Base-by-base conservation (phyloP, 2,329 filamentous ascomycete species). In the Phialocephala sp. region DNA sequence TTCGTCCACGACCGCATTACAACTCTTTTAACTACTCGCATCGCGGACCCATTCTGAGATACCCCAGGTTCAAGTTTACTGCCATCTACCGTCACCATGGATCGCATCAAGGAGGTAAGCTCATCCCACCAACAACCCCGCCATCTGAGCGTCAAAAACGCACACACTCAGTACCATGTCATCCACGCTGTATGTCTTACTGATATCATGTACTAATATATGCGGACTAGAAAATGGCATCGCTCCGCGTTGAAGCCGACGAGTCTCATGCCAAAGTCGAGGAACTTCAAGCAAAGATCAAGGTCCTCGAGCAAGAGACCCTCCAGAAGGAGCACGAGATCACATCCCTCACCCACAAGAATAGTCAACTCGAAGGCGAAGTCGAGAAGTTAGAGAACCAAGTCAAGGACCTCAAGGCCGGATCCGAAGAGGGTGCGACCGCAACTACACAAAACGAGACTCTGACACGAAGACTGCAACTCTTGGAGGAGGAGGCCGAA, bases 401-500 rank as follows among this genome's bases (percentile, higher is more conserved):
- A 75, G 86, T 97, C 80, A 92, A 93, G 83, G 92, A 96, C 73
- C 87, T 90, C 80, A 99, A 99, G 88, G 90, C 90, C 78, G 84
- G 89, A 71, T 92, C 92, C 77, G 91, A 91, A 78, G 91, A 94
- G 81, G 91, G 91, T 78, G 83, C 88, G 80, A 85, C 92, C 83
- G 88, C 93, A 79, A 91, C 92, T 78, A 92, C 90, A 78, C 92
- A 97, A 82, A 95, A 94, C 81, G 95, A 99, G 84, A 87, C 90
- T 75, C 86, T 99, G 73, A 91, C 93, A 84, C 88, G 95, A 82
- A 92, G 93, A 84, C 86, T 98, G 78, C 93, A 97, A 84, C 85
- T 99, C 73, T 89, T 99, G 74, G 95, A 99, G 85, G 94, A 98
- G 83, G 95, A 99, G 85, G 93, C 93, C 74, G 95, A 99, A 84